Evolutionary conservation across 2,329 filamentous ascomycete genomes (phyloP), one percentile per base, ranked within the genome.

Genomic region (Lecanicillium sp.): DNA sequence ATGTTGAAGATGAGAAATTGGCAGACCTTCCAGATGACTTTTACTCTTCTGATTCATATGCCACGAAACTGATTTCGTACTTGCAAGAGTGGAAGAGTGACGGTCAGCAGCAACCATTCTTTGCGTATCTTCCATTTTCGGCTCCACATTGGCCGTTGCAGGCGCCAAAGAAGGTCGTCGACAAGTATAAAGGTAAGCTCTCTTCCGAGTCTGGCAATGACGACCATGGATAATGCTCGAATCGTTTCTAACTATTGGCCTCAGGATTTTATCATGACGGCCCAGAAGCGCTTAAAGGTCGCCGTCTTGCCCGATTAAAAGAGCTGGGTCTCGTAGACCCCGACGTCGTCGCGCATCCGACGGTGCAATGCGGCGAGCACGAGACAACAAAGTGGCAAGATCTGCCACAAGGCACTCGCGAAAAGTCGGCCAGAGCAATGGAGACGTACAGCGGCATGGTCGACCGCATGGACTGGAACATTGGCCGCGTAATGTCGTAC

Each of bases 371-470:
- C n/a, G 66, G 66, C 4, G 63, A 69, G 17, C 40, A 37, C 14
- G 66, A 70, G 41, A 58, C 66, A 4, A 66, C 65, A 46, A 54
- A 65, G 28, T 75, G 71, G 71, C 51, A 55, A 3, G 64, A 68
- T 4, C 52, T 74, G 52, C 60, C 58, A 3, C 56, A 63, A 1
- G 65, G 71, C 19, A 68, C 70, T 42, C 59, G 59, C 38, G 59
- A 59, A 4, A 67, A 67, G 40, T 74, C 72, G 8, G 66, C 55
- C 47, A 66, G 60, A 17, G 68, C 72, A 0, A 79, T 79, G 76
- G 77, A 80, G 48, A 68, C 73, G 4, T 82, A 73, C 42, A 77
- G 78, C 0, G 78, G 64, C 11, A 81, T 82, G 74, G 76, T 81
- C 3, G 75, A 81, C 41, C 64, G 64, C 37, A 79, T 81, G 38